Percentiles rank a stretch among this genome's conserved stretches.
Conservation (phyloP, 805 yeast genomes). For the Candida nonsorbophila region DNA sequence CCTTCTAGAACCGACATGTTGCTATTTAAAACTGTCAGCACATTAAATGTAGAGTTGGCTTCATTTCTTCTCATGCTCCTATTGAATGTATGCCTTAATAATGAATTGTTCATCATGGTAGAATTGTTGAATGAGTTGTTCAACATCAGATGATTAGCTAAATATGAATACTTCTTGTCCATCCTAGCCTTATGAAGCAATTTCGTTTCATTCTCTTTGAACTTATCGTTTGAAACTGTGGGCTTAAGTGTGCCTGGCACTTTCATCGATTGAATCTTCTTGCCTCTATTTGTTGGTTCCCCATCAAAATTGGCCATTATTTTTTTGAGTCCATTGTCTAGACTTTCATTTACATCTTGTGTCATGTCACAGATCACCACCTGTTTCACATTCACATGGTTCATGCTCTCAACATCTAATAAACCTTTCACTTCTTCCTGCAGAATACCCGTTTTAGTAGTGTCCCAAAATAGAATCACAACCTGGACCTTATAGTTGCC, state of each 20-base stretch:
- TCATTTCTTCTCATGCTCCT: not conserved
- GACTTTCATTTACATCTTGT: constrained; percentile 15
- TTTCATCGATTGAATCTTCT: constrained; percentile 10
- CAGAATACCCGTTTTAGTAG: constrained; percentile 11
- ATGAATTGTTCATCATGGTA: not conserved
- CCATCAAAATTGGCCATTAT: constrained; percentile 21
- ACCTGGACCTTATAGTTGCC: constrained; percentile 36
- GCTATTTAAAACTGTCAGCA: not conserved
- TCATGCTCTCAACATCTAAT: constrained; percentile 11
- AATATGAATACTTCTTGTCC: constrained; percentile 24
- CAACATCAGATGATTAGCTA: constrained; percentile 20
- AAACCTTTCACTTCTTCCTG: constrained; percentile 9
- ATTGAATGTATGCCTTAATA: no score
- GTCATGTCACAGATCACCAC: constrained; percentile 32
- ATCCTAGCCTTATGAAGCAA: constrained; percentile 22
- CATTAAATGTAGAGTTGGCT: not conserved
- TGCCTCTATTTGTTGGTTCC: constrained; percentile 24
- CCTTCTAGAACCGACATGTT: constrained; percentile 27
- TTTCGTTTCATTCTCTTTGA: constrained; percentile 18
- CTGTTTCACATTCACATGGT: constrained; percentile 12
- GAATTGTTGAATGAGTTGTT: not conserved
- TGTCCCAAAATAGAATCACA: constrained; percentile 40
- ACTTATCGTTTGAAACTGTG: constrained; percentile 5
- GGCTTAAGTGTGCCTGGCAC: not conserved
- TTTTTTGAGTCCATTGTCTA: constrained; percentile 16